phyloP scores from a whole-genome alignment of 371 early-diverging fungal species.

The Mucor mucedo region DNA sequence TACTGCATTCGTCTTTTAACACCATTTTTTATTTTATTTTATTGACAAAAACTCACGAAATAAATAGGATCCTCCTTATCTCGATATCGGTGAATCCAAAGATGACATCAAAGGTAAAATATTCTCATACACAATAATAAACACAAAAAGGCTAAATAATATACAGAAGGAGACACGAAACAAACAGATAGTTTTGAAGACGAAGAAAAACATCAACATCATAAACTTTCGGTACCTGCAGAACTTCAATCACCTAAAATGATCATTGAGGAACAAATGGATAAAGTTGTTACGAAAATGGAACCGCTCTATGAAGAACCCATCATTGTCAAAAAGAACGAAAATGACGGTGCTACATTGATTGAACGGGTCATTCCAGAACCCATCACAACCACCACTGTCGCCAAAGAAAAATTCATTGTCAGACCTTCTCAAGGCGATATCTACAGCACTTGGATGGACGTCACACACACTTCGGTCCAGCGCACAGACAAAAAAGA shows the following conservation, averaged over 20 bases:
- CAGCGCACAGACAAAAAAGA: slow-evolving; percentile 20
- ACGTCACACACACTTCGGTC: slow-evolving; percentile 48
- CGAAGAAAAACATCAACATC: slow-evolving; percentile 38
- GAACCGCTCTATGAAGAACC: slow-evolving; percentile 30
- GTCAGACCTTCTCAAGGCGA: slow-evolving; percentile 51
- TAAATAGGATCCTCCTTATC: slow-evolving; percentile 48
- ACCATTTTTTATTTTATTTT: neutral
- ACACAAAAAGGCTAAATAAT: too few species aligned
- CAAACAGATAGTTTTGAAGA: slow-evolving; percentile 51
- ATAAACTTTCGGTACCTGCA: slow-evolving; percentile 33
- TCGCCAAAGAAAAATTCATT: slow-evolving; percentile 52
- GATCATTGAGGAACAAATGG: slow-evolving; percentile 58
- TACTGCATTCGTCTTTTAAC: too few species aligned
- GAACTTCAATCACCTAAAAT: slow-evolving; percentile 55
- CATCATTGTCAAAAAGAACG: slow-evolving; percentile 6
- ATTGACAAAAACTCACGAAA: neutral
- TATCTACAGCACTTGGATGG: slow-evolving; percentile 44
- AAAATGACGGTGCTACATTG: slow-evolving; percentile 38
- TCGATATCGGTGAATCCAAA: slow-evolving; percentile 45
- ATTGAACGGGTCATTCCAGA: slow-evolving; percentile 48
- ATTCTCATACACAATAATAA: too few species aligned
- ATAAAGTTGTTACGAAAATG: slow-evolving; percentile 49
- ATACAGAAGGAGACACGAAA: neutral
- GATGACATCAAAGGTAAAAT: neutral
- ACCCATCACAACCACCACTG: slow-evolving; percentile 50